Evolutionary conservation across 2,329 filamentous ascomycete species (phyloP), one percentile per base, ranked within the genome.

Genomic region (Colletotrichum horii): DNA sequence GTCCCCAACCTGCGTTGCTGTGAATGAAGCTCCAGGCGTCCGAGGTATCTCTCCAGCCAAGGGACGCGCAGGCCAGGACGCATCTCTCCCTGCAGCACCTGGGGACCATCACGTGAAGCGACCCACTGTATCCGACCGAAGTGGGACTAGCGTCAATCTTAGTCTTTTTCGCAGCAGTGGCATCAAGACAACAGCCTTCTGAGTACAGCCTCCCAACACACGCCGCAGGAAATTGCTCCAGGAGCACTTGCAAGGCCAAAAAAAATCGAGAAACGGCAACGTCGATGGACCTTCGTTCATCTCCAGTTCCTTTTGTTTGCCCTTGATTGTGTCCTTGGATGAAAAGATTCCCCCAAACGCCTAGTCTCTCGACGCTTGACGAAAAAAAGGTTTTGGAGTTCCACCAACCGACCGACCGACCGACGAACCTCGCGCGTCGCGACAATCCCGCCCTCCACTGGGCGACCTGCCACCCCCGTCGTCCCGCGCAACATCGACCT

Each of bases 121-220:
- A 19, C 32, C 70, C 74, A 74, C 56, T 64, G 19, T 38, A 24
- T 11, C 2, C 3, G 34, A 60, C 70, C 28, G 32, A 32, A 34
- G 19, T 34, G n/a, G 15, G 14, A 28, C 62, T 68, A 60, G 66
- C 48, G 2, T 3, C 36, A 77, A 78, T 78, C 79, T 80, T 80
- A 80, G 79, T 78, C 79, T 34, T 81, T 81, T 79, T 77, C 32
- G 77, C 80, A 81, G 80, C 72, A 78, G 79, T 80, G 81, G 52
- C 80, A 84, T 83, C 82, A 80, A 84, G 82, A 84, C 84, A 85
- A 83, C 43, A 83, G 82, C 84, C 83, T 84, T 76, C 43, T 55
- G 56, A 71, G 70, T 74, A 62, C 66, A 75, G 74, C 74, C 81
- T 78, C 80, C 78, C 79, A 76, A 80, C 80, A 79, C 78, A 80